A percentile compares a stretch with the other conserved stretches of the same genome.
phyloP scores from a whole-genome alignment of 768 basidiomycete genomes.

The Kwoniella newhampshirensis region DNA sequence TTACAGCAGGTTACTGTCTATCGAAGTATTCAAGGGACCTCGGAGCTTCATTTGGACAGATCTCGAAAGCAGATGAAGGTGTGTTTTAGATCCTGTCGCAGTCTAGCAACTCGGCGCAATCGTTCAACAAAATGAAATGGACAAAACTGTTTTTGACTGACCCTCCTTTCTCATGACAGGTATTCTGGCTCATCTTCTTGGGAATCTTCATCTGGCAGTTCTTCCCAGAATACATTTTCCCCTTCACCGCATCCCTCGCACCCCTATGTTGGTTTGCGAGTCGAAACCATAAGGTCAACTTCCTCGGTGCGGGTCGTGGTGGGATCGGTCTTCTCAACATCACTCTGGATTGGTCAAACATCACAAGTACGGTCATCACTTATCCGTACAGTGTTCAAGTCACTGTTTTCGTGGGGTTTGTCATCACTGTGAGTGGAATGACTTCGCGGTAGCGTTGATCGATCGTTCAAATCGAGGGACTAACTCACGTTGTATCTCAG shows the following conservation, averaged over 20 bases:
- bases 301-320: slow-evolving; percentile 17
- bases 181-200: slow-evolving; percentile 20
- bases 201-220: slow-evolving; percentile 21
- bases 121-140: no score
- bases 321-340: slow-evolving; percentile 17
- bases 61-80: slow-evolving; percentile 7
- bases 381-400: slow-evolving; percentile 11
- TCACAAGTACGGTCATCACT: slow-evolving; percentile 19
- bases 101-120: no score
- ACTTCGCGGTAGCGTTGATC: not conserved
- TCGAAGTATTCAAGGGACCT: slow-evolving; percentile 12
- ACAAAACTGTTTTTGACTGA: no score
- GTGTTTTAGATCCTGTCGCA: no score
- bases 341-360: slow-evolving; percentile 18
- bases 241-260: slow-evolving; percentile 11
- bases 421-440: slow-evolving; percentile 3
- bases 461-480: no score
- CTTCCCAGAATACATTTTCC: slow-evolving; percentile 15
- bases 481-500: not conserved
- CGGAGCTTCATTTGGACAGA: slow-evolving; percentile 11
- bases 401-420: slow-evolving; percentile 1
- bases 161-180: no score
- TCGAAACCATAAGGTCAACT: slow-evolving; percentile 17
- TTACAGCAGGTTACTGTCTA: slow-evolving; percentile 20
- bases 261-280: slow-evolving; percentile 16